These are phyloP conservation scores for Penicillium verrucosum DNA, from an alignment of 2,329 filamentous ascomycete genomes.

Conservation along the genomic window DNA sequence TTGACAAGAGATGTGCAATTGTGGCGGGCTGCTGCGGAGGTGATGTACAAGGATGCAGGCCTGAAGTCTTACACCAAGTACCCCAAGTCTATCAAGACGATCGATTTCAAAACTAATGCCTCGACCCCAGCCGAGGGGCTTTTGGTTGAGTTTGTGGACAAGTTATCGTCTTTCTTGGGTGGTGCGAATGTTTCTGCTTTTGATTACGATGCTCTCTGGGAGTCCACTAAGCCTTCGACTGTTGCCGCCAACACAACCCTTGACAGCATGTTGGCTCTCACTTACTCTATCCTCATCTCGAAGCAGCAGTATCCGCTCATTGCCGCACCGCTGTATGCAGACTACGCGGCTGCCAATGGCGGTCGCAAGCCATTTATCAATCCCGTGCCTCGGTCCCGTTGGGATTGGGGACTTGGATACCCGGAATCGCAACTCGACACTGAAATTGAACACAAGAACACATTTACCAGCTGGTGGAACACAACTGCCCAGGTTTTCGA, in stretches of 20 bases:
- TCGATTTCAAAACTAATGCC: not conserved
- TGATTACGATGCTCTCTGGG: not conserved
- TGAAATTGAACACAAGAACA: not conserved
- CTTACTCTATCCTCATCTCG: not conserved
- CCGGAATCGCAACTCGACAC: not conserved
- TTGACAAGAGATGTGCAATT: slow-evolving; percentile 28
- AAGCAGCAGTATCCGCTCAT: not conserved
- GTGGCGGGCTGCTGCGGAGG: slow-evolving; percentile 40
- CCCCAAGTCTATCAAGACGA: slow-evolving; percentile 26
- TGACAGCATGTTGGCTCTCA: not conserved
- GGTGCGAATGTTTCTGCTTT: not conserved
- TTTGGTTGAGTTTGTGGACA: not conserved
- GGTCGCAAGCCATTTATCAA: not conserved
- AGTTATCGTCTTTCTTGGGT: not conserved
- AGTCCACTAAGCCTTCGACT: not conserved
- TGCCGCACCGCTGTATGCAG: not conserved
- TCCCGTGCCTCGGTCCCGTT: not conserved
- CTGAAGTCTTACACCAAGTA: slow-evolving; percentile 31
- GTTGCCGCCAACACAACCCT: not conserved
- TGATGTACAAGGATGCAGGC: slow-evolving; percentile 40
- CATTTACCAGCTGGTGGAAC: not conserved
- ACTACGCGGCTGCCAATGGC: not conserved
- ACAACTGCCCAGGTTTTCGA: not conserved
- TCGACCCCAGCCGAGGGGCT: not conserved
- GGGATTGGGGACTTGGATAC: not conserved